A percentile compares a stretch with the other conserved stretches of the same genome.
Conservation (phyloP, 2,329 filamentous ascomycete genomes). For the Aspergillus viridinutans region DNA sequence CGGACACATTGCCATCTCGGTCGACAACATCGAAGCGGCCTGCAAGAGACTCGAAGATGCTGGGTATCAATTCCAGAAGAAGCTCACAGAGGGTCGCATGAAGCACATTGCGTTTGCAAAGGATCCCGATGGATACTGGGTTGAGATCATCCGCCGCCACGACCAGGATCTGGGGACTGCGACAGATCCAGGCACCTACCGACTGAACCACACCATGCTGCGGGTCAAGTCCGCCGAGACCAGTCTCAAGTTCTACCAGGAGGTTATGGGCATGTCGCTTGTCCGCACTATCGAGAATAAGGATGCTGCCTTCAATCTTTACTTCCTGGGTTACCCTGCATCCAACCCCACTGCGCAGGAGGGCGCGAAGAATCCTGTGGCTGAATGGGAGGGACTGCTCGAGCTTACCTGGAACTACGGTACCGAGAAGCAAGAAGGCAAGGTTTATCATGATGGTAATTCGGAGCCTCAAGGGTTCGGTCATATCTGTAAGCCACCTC, state of each 20-base stretch:
- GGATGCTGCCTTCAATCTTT: constrained; percentile 76
- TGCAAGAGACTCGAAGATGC: constrained; percentile 86
- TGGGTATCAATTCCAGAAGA: constrained; percentile 94
- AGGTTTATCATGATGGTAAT: constrained; percentile 93
- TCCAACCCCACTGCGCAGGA: constrained; percentile 51
- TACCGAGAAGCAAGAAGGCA: constrained; percentile 69
- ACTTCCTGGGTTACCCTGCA: constrained; percentile 80
- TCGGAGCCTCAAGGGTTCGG: constrained; percentile 88
- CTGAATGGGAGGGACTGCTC: constrained; percentile 74
- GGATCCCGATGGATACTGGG: constrained; percentile 80
- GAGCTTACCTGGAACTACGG: constrained; percentile 84
- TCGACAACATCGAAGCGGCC: constrained; percentile 81
- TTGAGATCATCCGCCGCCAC: constrained; percentile 59
- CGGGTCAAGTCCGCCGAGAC: constrained; percentile 78
- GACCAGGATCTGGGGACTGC: constrained; percentile 67
- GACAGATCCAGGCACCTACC: constrained; percentile 72
- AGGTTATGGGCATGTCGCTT: constrained; percentile 83
- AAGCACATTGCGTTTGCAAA: constrained; percentile 82
- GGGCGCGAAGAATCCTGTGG: constrained; percentile 52
- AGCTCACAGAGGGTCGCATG: constrained; percentile 83
- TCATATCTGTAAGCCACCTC: constrained; percentile 67
- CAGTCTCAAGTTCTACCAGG: constrained; percentile 75
- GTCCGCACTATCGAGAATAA: constrained; percentile 68
- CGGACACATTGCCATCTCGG: constrained; percentile 79
- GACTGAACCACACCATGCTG: constrained; percentile 69